phyloP scores from a whole-genome alignment of 2,329 filamentous ascomycete genomes.

The Aspergillus brasiliensis region DNA sequence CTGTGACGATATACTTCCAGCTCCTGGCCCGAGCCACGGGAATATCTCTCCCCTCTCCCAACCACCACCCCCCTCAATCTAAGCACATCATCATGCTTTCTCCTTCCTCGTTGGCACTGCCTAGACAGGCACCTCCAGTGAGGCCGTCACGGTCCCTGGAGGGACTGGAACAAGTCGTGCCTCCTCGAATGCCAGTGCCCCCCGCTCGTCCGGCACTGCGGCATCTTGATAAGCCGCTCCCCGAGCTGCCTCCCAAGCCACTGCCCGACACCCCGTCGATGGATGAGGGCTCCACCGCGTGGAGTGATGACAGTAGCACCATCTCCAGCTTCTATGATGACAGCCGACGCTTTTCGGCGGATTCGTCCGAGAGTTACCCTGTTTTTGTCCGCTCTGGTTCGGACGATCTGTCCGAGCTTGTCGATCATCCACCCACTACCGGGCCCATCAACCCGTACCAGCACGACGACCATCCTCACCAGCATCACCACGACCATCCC shows the following conservation, averaged over 20 bases:
- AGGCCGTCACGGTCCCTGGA: conserved; percentile 39
- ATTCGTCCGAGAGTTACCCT: conserved; percentile 34
- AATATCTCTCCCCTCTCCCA: too few relatives aligned
- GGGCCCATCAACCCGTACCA: conserved; percentile 12
- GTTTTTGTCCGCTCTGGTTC: conserved; percentile 34
- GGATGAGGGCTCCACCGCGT: conserved; percentile 29
- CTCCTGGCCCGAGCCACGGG: neutral
- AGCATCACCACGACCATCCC: neutral
- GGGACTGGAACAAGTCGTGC: conserved; percentile 40
- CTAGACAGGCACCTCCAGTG: conserved; percentile 35
- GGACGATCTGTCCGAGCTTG: conserved; percentile 30
- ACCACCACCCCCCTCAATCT: neutral
- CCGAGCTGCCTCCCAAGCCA: conserved; percentile 33
- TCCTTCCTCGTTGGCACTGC: conserved; percentile 20
- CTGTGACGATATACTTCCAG: neutral
- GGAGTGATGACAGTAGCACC: conserved; percentile 33
- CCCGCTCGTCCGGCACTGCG: conserved; percentile 21
- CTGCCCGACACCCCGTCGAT: conserved; percentile 23
- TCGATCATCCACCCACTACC: conserved; percentile 28
- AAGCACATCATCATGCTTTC: conserved; percentile 24
- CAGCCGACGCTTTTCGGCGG: conserved; percentile 18
- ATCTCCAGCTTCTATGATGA: conserved; percentile 25
- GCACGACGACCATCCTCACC: neutral
- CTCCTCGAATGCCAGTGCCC: conserved; percentile 25
- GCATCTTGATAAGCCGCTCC: conserved; percentile 36